Conservation (phyloP, 1,284 basidiomycete genomes). For the Marasmius fiardii region DNA sequence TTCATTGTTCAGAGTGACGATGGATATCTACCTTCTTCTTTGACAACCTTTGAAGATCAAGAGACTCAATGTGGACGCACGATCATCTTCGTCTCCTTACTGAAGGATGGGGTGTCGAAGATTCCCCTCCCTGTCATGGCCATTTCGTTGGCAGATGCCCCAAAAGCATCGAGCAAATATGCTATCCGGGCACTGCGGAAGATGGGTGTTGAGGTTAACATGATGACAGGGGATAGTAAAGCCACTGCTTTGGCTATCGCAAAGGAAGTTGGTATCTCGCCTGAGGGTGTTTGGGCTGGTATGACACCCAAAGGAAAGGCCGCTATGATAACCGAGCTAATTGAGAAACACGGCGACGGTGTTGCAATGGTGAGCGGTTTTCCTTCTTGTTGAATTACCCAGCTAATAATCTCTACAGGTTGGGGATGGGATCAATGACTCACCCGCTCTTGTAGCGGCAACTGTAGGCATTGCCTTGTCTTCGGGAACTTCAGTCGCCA, state of each 20-base stretch:
- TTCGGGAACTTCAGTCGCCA: slow-evolving; percentile 93
- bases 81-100: slow-evolving; percentile 79
- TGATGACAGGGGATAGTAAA: slow-evolving; percentile 90
- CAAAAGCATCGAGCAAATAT: slow-evolving; percentile 78
- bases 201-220: slow-evolving; percentile 89
- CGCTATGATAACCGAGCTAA: slow-evolving; percentile 74
- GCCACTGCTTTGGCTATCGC: slow-evolving; percentile 85
- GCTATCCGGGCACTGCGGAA: slow-evolving; percentile 75
- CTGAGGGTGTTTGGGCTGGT: slow-evolving; percentile 80
- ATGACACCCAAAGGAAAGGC: slow-evolving; percentile 96
- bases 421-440: slow-evolving; percentile 99
- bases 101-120: slow-evolving; percentile 29
- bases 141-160: slow-evolving; percentile 79
- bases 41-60: slow-evolving; percentile 61
- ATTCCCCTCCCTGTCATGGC: slow-evolving; percentile 55
- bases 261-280: slow-evolving; percentile 78
- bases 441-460: slow-evolving; percentile 92
- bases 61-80: slow-evolving; percentile 77
- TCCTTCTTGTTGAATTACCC: neutral
- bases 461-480: slow-evolving; percentile 96
- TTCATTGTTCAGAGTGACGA: slow-evolving; percentile 61
- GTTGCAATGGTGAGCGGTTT: slow-evolving; percentile 79
- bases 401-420: slow-evolving; percentile 51
- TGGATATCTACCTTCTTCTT: slow-evolving; percentile 50
- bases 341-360: slow-evolving; percentile 63